Base-by-base conservation (phyloP, 371 early-diverging fungal species). In the Chytridiales sp. region DNA sequence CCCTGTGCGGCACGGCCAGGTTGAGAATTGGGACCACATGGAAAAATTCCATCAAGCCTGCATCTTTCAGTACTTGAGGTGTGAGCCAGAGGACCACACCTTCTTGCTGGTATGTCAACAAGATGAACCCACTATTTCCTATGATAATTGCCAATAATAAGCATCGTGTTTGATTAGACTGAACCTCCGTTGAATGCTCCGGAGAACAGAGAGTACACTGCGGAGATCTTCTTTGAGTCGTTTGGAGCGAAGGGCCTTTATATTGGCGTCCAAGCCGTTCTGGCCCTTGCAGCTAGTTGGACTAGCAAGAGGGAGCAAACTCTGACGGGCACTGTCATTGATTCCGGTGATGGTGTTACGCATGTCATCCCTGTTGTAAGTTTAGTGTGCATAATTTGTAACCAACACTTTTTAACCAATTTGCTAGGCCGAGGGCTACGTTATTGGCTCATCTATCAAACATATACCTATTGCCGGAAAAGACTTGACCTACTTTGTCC, bases 151-250 rank as follows among this genome's bases (percentile, higher is more conserved):
- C 13, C 21, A 46, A 26, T 9, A 9, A 46, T 38, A 9, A 38
- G 9, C 39, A 11, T 9, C n/a, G 39, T 9, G 39, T 9, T 38
- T 9, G 39, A 38, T 38, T 86, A 97, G 76, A 99, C 99, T 51
- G 99, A 99, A 78, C 99, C 99, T 29, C 99, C 99, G 32, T 86
- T 99, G 68, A 99, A 99, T 88, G 98, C 99, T 72, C 99, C 98
- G 83, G 90, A 86, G 73, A 99, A 99, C 89, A 92, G 99, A 75
- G 99, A 99, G 78, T 98, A 96, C 87, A 99, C 99, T 86, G 94
- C 96, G 56, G 97, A 99, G 83, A 98, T 99, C 78, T 95, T 98
- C 87, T 99, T 99, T 75, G 99, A 99, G 81, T 97, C 97, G 34
- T 99, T 99, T 89, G 96, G 98, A 70, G 88, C 88, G 43, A 98